phyloP scores from a whole-genome alignment of 2,329 filamentous ascomycete species.

The Fragosphaeria purpurea region DNA sequence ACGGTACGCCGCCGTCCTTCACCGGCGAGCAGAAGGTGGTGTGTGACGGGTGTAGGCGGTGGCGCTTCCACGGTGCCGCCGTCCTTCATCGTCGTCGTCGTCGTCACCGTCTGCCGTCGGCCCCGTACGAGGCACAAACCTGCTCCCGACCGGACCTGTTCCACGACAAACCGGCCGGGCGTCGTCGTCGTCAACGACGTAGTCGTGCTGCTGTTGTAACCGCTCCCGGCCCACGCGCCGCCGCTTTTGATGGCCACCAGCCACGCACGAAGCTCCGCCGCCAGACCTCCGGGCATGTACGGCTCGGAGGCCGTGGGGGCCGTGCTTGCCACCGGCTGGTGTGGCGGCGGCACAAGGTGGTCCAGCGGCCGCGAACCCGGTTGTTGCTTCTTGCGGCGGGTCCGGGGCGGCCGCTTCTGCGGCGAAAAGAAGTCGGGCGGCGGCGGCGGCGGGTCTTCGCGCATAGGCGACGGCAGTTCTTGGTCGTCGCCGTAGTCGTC shows the following conservation, averaged over 20 bases:
- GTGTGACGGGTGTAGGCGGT: no score
- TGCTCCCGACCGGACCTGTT: no score
- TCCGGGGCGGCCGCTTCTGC: constrained; percentile 11
- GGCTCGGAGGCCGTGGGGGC: neutral
- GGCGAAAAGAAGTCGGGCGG: constrained; percentile 14
- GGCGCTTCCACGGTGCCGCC: no score
- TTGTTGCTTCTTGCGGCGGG: neutral
- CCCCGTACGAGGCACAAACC: no score
- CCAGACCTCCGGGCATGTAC: constrained; percentile 31
- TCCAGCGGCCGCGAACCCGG: neutral
- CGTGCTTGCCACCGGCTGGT: neutral
- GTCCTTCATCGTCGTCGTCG: no score
- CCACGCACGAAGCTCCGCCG: constrained; percentile 33
- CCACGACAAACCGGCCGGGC: neutral
- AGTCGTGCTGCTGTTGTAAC: neutral
- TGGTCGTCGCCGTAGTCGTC: no score
- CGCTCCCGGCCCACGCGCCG: constrained; percentile 7
- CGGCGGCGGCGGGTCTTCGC: neutral
- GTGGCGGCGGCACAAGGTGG: neutral
- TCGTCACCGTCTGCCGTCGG: no score
- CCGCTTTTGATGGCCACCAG: constrained; percentile 31
- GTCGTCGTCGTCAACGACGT: neutral
- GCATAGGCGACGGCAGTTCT: no score
- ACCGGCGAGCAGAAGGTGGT: no score
- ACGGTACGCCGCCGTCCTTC: neutral